Conservation (phyloP, 2,329 filamentous ascomycete genomes). For the Madurella fahalii region DNA sequence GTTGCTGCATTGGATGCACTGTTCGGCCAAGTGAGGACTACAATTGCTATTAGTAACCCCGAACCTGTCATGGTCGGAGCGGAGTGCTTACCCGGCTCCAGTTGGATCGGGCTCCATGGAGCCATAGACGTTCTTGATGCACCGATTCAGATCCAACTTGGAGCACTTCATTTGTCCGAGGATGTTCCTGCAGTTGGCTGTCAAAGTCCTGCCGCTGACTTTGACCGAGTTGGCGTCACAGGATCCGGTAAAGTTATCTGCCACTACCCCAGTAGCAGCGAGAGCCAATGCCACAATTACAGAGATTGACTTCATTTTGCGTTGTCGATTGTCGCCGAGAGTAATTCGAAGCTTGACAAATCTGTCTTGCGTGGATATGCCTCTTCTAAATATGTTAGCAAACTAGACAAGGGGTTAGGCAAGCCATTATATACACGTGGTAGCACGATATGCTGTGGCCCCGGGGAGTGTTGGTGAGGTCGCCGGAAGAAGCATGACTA, state of each 20-base stretch:
- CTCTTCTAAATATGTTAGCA: background rate
- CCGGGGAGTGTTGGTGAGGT: background rate
- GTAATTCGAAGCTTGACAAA: background rate
- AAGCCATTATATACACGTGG: background rate
- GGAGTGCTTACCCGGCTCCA: constrained; percentile 17
- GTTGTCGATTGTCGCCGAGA: background rate
- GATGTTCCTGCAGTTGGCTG: constrained; percentile 24
- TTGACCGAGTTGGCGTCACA: constrained; percentile 22
- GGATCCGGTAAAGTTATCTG: constrained; percentile 18
- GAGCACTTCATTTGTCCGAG: constrained; percentile 18
- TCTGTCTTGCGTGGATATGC: background rate
- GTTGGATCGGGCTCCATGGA: constrained; percentile 17
- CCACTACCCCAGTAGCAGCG: background rate
- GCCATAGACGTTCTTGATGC: constrained; percentile 24
- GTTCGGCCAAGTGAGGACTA: constrained; percentile 22
- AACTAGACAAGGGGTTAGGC: background rate
- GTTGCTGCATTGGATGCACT: constrained; percentile 25
- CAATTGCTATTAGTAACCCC: background rate
- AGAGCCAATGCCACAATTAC: constrained; percentile 1
- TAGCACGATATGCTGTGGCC: background rate
- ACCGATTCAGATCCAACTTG: constrained; percentile 23
- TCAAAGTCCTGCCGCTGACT: constrained; percentile 18
- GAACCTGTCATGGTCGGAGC: background rate
- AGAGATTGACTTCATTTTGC: constrained; percentile 3
- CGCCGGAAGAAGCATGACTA: background rate